Evolutionary conservation across 768 basidiomycete species (phyloP).

Genomic region (Suillus spraguei): DNA sequence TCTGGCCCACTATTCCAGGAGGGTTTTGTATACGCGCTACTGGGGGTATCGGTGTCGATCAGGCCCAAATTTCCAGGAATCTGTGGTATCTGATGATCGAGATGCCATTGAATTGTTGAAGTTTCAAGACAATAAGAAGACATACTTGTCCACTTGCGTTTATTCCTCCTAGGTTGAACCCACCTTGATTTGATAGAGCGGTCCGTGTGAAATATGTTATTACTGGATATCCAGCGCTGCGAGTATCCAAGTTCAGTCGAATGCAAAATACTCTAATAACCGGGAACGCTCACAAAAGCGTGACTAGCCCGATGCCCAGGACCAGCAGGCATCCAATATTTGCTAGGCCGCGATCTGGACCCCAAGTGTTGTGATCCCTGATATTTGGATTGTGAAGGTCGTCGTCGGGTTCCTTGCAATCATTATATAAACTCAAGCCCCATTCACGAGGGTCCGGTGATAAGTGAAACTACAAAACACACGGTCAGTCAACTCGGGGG

Average conservation of each 20-base stretch:
- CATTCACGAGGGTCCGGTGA: slow-evolving; percentile 67
- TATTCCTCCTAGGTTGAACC: slow-evolving; percentile 68
- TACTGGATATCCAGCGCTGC: slow-evolving; percentile 47
- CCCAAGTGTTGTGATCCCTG: slow-evolving; percentile 23
- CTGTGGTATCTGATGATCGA: slow-evolving; percentile 48
- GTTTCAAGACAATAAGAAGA: not conserved
- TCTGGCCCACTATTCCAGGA: slow-evolving; percentile 64
- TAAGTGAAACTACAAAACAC: slow-evolving; percentile 55
- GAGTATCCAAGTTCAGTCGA: not conserved
- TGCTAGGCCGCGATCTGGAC: slow-evolving; percentile 52
- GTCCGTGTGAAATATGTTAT: slow-evolving; percentile 39
- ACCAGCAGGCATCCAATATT: slow-evolving; percentile 74
- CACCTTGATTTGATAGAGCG: slow-evolving; percentile 38
- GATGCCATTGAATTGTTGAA: slow-evolving; percentile 2
- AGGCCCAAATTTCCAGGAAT: slow-evolving; percentile 58
- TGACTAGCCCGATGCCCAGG: slow-evolving; percentile 48
- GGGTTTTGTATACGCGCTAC: slow-evolving; percentile 51
- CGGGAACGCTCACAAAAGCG: slow-evolving; percentile 58
- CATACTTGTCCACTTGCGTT: slow-evolving; percentile 73
- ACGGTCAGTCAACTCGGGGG: not conserved
- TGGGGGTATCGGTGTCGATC: slow-evolving; percentile 62
- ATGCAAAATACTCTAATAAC: not conserved
- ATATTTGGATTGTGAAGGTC: slow-evolving; percentile 69
- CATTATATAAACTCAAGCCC: slow-evolving; percentile 60
- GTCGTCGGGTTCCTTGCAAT: slow-evolving; percentile 67